A percentile compares a stretch with the other conserved stretches of the same genome.
phyloP scores from a whole-genome alignment of 805 yeast species.

The Yamadazyma phyllophila region DNA sequence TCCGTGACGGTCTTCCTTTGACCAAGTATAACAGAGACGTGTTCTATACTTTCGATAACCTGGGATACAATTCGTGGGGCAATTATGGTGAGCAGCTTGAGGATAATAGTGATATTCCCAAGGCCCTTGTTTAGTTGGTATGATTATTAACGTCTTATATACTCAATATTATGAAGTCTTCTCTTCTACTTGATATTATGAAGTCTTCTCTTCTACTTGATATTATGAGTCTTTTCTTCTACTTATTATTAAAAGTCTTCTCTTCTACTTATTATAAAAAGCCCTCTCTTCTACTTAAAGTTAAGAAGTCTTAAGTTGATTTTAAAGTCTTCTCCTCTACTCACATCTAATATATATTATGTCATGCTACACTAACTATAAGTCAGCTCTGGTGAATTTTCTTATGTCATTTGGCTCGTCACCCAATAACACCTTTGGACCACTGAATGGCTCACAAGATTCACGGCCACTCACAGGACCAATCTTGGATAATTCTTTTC shows the following conservation, averaged over 20 bases:
- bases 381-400: conserved; percentile 68
- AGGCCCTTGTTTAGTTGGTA: not conserved
- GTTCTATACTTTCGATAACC: conserved; percentile 33
- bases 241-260: too few relatives aligned
- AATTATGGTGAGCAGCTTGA: conserved; percentile 7
- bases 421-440: conserved; percentile 58
- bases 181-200: too few relatives aligned
- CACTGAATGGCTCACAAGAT: conserved; percentile 75
- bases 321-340: too few relatives aligned
- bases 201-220: too few relatives aligned
- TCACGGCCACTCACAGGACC: conserved; percentile 73
- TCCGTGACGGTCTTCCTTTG: conserved; percentile 33
- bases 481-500: conserved; percentile 45
- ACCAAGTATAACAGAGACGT: conserved; percentile 37
- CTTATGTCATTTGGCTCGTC: conserved; percentile 68
- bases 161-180: too few relatives aligned
- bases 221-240: too few relatives aligned
- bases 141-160: too few relatives aligned
- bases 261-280: too few relatives aligned
- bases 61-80: conserved; percentile 26
- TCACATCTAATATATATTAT: conserved; percentile 1
- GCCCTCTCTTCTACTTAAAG: too few relatives aligned
- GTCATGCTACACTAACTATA: conserved; percentile 29
- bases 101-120: conserved; percentile 1
- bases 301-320: too few relatives aligned